A percentile compares a stretch with the other conserved stretches of the same genome.
phyloP scores from a whole-genome alignment of 441 rosid genomes.

The Euphorbia corollata region DNA sequence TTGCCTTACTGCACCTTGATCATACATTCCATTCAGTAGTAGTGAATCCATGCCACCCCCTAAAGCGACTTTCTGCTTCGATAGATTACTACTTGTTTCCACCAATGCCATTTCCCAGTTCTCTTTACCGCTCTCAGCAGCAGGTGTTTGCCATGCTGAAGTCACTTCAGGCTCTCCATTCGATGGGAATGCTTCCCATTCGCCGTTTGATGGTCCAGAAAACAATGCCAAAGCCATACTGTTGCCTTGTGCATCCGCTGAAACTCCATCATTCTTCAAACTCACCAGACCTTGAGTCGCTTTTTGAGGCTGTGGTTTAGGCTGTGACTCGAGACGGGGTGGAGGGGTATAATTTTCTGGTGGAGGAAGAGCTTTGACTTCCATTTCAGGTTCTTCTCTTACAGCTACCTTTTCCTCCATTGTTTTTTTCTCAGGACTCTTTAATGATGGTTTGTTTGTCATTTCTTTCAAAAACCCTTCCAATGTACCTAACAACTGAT shows the following conservation, averaged over 20 bases:
- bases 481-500: constrained; percentile 49
- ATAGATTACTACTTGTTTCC: constrained; percentile 44
- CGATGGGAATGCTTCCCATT: constrained; percentile 19
- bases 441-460: constrained; percentile 26
- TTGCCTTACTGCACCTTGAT: constrained; percentile 69
- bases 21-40: constrained; percentile 66
- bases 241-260: constrained; percentile 36
- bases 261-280: constrained; percentile 27
- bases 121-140: constrained; percentile 58
- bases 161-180: constrained; percentile 31
- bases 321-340: constrained; percentile 21
- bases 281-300: constrained; percentile 46
- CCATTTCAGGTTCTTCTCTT: constrained; percentile 26
- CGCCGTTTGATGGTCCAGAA: constrained; percentile 31
- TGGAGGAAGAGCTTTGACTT: constrained; percentile 30
- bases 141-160: constrained; percentile 80
- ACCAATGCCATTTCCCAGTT: constrained; percentile 67
- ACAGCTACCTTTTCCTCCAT: constrained; percentile 29
- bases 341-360: constrained; percentile 26
- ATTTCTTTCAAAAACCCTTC: constrained; percentile 61
- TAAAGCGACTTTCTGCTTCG: constrained; percentile 51
- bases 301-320: constrained; percentile 26
- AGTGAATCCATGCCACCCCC: constrained; percentile 60
- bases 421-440: constrained; percentile 37
- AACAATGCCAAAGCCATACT: constrained; percentile 32